Evolutionary conservation across 345 rosid species (phyloP).

Genomic region (Euphorbia tirucalli): DNA sequence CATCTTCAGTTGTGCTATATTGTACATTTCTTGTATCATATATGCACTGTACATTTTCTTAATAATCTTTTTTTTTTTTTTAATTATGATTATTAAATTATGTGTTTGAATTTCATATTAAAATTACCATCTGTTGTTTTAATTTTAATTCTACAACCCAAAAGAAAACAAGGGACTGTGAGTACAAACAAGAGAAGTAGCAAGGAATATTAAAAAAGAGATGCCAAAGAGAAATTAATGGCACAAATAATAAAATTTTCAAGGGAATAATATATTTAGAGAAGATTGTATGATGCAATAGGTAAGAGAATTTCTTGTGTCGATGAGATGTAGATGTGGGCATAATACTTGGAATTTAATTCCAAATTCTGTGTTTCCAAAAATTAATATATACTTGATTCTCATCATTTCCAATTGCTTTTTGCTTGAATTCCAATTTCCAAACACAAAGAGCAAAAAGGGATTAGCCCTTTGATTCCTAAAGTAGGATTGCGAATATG

Average conservation of each 20-base stretch:
- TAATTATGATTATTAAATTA: not conserved
- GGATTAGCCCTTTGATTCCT: too few relatives aligned
- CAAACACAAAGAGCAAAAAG: not conserved
- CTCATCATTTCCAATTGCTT: not conserved
- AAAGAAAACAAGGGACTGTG: too few relatives aligned
- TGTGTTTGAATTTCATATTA: not conserved
- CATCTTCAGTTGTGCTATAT: not conserved
- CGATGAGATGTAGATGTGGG: not conserved
- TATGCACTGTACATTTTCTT: constrained; percentile 14
- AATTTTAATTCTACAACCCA: not conserved
- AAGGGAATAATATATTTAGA: constrained; percentile 6
- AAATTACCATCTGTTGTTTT: not conserved
- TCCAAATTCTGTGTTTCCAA: constrained; percentile 4
- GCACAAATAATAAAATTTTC: not conserved
- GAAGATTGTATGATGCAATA: not conserved
- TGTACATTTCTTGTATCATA: constrained; percentile 23
- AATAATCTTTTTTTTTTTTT: not conserved
- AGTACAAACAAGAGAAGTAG: not conserved
- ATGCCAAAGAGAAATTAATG: not conserved
- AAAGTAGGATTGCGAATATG: not conserved
- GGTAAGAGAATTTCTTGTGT: not conserved
- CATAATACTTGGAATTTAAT: constrained; percentile 9
- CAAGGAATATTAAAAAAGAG: not conserved
- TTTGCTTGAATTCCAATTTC: not conserved
- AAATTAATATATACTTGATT: constrained; percentile 4